Base-by-base conservation (phyloP, 192 early-diverging fungal genomes). In the Podila clonocystis region DNA sequence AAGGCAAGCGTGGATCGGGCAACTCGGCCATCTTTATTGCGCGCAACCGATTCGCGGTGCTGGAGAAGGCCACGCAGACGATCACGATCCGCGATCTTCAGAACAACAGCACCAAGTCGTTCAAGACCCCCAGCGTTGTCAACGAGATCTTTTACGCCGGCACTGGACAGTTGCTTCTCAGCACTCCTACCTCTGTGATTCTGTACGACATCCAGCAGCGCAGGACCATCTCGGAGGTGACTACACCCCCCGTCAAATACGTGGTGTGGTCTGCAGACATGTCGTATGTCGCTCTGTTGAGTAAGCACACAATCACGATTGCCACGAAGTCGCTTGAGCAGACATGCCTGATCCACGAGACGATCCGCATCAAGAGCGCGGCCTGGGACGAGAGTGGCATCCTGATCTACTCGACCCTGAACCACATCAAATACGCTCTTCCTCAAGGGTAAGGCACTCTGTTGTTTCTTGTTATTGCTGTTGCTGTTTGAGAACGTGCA, bases 371-470 rank as follows among this genome's bases (percentile, higher is more conserved):
- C 83, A 99, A 99, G 88, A 96, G 96, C 73, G 98, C 95, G 17
- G 93, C 94, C 57, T 98, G 97, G 97, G 97, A 98, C 71, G 94
- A 95, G 30, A 87, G 89, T 31, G 94, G 95, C 29, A 91, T 98
- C 19, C 93, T 99, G 70, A 78, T 98, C 28, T 99, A 98, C 85
- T 95, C 96, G 48, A 98, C 97, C 12, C 90, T 98, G 58, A 99
- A 99, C 85, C 98, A 99, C 82, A 91, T 99, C 85, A 99, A 99
- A 85, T 99, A 97, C 83, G 93, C 93, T 48, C 89, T 98, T 58
- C 93, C 96, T 3, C 91, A 97, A 67, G 97, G 97, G 91, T 94
- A 87, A 74, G 87, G 73, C n/a, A 34, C 12, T 28, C 41, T 45
- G 13, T 45, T 45, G 41, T n/a, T n/a, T n/a, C n/a, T n/a, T n/a